Evolutionary conservation across 202 grass and related monocot species (phyloP).

Genomic region (Alloteropsis angusta): DNA sequence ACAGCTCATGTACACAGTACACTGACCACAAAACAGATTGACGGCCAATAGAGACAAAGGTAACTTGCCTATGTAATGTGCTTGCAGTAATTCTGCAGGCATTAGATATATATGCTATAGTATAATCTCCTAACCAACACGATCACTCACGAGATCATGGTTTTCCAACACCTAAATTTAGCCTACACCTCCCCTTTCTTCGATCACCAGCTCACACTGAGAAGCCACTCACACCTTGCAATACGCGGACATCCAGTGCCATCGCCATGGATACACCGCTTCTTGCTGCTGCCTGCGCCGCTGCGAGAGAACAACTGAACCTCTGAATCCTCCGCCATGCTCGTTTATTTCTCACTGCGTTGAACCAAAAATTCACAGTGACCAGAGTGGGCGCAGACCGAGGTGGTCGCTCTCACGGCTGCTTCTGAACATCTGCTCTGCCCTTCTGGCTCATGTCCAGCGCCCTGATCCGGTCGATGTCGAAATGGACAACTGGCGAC

Average conservation of each 20-base stretch:
- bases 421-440: constrained; percentile 33
- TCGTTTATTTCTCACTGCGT: not conserved
- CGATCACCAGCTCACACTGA: not conserved
- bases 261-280: not conserved
- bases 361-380: constrained; percentile 22
- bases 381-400: not conserved
- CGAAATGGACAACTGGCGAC: constrained; percentile 24
- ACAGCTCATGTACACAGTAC: not conserved
- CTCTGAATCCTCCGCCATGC: not conserved
- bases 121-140: not conserved
- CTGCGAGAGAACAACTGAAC: not conserved
- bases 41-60: not conserved
- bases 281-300: not conserved
- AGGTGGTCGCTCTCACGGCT: constrained; percentile 2
- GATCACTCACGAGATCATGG: not conserved
- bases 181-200: not conserved
- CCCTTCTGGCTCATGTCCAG: constrained; percentile 43
- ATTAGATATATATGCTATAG: not conserved
- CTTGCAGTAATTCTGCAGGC: not conserved
- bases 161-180: not conserved
- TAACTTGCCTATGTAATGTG: not conserved
- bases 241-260: not conserved
- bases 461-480: constrained; percentile 54
- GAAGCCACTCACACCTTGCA: not conserved
- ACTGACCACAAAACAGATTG: not conserved